phyloP scores from a whole-genome alignment of 768 basidiomycete species.

The Saitozyma podzolica region DNA sequence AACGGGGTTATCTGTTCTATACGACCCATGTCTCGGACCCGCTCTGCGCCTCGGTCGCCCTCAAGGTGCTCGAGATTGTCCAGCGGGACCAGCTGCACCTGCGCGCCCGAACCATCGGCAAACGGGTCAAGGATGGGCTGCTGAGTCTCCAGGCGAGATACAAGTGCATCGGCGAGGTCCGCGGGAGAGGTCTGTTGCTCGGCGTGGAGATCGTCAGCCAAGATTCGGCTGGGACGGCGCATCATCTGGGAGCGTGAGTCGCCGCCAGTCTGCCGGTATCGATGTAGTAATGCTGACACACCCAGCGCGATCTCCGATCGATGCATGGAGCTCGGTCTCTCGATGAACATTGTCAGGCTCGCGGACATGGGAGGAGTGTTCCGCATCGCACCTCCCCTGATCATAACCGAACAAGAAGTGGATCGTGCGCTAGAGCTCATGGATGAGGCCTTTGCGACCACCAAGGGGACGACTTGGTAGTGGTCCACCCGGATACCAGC shows the following conservation, averaged over 20 bases:
- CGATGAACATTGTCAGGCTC: conserved; percentile 27
- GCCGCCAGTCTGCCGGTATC: conserved; percentile 1
- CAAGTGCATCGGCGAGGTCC: conserved; percentile 30
- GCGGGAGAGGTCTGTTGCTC: conserved; percentile 30
- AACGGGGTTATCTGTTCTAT: conserved; percentile 33
- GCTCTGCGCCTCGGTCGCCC: conserved; percentile 22
- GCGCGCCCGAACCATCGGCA: conserved; percentile 12
- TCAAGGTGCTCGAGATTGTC: conserved; percentile 28
- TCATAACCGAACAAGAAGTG: conserved; percentile 21
- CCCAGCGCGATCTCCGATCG: conserved; percentile 18
- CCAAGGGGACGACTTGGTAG: no score
- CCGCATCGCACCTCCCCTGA: conserved; percentile 33
- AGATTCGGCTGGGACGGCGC: conserved; percentile 11
- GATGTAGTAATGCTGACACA: neutral
- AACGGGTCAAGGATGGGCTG: conserved; percentile 13
- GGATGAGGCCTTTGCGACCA: no score
- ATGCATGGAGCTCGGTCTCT: conserved; percentile 22
- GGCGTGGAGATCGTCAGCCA: conserved; percentile 16
- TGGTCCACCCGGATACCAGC: no score
- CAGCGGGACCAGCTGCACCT: conserved; percentile 14
- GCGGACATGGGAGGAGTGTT: conserved; percentile 23
- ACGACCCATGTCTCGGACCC: conserved; percentile 41
- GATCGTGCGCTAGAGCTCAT: neutral
- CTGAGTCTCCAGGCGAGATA: conserved; percentile 27
- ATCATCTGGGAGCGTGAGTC: conserved; percentile 6